Base-by-base conservation (phyloP, 352 stramenopile species). In the Plasmopara viticola region DNA sequence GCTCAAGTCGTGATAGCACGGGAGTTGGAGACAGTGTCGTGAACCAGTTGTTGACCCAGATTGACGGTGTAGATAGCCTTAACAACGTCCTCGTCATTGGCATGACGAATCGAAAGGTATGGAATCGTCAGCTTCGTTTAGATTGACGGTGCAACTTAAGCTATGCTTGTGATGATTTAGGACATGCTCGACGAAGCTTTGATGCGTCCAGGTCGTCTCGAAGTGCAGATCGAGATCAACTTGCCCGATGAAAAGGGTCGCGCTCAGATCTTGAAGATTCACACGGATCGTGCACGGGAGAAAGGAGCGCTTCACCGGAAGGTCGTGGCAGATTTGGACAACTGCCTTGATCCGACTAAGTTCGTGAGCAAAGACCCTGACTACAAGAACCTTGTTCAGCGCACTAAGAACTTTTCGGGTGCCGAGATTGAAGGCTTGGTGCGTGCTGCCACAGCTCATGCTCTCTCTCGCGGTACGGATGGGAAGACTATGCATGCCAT, bases 51-150 rank as follows among this genome's bases (percentile, higher is more conserved):
- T 79, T 99, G 34, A 98, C 94, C 31, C 98, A 99, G 72, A 99
- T 99, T 62, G 97, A 99, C 78, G 97, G 97, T 66, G 97, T 99
- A 37, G 95, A 99, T 70, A 97, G 91, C 28, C 77, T 99, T 17
- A 99, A 99, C 69, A 99, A 99, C 78, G 96, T 99, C 53, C 72
- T 99, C 12, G 81, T 99, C 33, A 99, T 99, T 64, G 97, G 97
- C 42, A 99, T 99, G 97, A 99, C 97, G 17, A 99, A 99, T 73
- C 76, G 97, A 59, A 99, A 99, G 74, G 95, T 89, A 30, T 39
- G 53, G 43, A 42, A 20, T 7, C 20, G n/a, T 20, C 34, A 53
- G 39, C 10, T 51, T 28, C n/a, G n/a, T 18, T 29, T 30, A 20
- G n/a, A 5, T 8, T 15, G 46, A 13, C 17, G 12, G 8, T 41